Evolutionary conservation across 2,329 filamentous ascomycete genomes (phyloP).

Genomic region (Ascochyta fabae): DNA sequence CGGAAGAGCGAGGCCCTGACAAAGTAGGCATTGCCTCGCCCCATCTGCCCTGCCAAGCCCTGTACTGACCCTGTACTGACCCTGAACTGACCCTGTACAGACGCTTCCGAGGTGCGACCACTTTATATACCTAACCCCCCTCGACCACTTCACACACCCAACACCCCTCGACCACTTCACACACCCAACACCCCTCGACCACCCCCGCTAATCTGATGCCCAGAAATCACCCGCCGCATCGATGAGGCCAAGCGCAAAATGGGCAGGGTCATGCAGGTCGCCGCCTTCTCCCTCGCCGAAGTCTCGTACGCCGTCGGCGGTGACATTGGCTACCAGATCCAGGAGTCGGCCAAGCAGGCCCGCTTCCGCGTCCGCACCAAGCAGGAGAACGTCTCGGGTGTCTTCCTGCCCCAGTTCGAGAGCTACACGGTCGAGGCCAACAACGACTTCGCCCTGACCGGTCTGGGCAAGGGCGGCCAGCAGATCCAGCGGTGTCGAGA

Average conservation of each 20-base stretch:
- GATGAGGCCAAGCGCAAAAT: constrained; percentile 99
- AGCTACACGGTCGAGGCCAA: constrained; percentile 86
- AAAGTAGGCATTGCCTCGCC: constrained; percentile 66
- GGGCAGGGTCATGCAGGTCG: constrained; percentile 99
- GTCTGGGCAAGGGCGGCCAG: constrained; percentile 94
- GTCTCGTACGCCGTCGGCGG: constrained; percentile 97
- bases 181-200: too few species aligned
- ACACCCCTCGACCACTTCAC: too few species aligned
- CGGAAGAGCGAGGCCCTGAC: constrained; percentile 97
- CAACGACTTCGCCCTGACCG: constrained; percentile 95
- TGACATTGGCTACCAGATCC: constrained; percentile 93
- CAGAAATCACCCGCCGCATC: constrained; percentile 92
- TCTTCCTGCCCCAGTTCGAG: constrained; percentile 92
- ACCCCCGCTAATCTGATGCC: constrained; percentile 10
- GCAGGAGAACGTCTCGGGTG: constrained; percentile 98
- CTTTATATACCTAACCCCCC: too few species aligned
- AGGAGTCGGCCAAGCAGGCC: constrained; percentile 91
- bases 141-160: too few species aligned
- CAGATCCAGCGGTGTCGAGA: constrained; percentile 95
- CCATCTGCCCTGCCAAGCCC: neutral
- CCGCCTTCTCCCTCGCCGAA: constrained; percentile 95
- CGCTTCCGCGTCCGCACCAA: constrained; percentile 92
- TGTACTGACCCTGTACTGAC: constrained; percentile 4
- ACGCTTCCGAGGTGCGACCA: constrained; percentile 79
- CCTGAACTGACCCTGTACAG: constrained; percentile 53